Percentiles rank a stretch among this genome's conserved stretches.
These are phyloP conservation scores for Tagetes erecta DNA, from an alignment of 129 eudicot species.

Conservation along the genomic window DNA sequence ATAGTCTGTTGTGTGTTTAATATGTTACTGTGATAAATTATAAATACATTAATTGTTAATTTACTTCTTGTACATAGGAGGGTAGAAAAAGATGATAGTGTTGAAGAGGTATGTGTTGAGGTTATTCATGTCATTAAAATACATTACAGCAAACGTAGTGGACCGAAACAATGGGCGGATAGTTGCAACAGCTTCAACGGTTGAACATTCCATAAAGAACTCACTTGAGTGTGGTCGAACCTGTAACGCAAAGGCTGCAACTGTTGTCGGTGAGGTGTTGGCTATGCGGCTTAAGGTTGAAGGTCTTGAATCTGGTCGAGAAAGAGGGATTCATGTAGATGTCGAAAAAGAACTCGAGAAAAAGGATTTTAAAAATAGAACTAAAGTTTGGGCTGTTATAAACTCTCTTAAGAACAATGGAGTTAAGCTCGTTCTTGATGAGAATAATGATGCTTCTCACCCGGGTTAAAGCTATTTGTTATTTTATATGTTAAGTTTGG, in stretches of 20 bases:
- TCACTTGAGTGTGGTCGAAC: constrained; percentile 70
- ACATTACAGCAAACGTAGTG: constrained; percentile 73
- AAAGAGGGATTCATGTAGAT: constrained; percentile 59
- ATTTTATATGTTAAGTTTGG: not conserved
- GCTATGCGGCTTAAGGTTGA: constrained; percentile 69
- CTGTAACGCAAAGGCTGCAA: constrained; percentile 72
- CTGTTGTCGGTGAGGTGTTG: constrained; percentile 73
- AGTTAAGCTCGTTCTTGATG: constrained; percentile 42
- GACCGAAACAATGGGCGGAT: constrained; percentile 63
- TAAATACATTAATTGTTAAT: not conserved
- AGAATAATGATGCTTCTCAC: constrained; percentile 33
- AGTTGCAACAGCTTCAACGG: constrained; percentile 75
- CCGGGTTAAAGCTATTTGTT: constrained; percentile 20
- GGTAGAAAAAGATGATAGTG: constrained; percentile 5
- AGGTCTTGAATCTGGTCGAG: constrained; percentile 63
- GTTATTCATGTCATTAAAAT: constrained; percentile 62
- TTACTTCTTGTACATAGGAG: not conserved
- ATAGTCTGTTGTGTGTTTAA: no score
- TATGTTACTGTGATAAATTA: not conserved
- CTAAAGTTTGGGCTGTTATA: constrained; percentile 63
- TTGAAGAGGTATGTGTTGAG: constrained; percentile 57
- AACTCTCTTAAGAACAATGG: constrained; percentile 44
- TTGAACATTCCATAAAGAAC: constrained; percentile 56
- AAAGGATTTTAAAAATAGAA: constrained; percentile 44
- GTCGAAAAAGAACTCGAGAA: constrained; percentile 63